Base-by-base conservation (phyloP, 768 basidiomycete species). In the Leccinum longicurvipes region DNA sequence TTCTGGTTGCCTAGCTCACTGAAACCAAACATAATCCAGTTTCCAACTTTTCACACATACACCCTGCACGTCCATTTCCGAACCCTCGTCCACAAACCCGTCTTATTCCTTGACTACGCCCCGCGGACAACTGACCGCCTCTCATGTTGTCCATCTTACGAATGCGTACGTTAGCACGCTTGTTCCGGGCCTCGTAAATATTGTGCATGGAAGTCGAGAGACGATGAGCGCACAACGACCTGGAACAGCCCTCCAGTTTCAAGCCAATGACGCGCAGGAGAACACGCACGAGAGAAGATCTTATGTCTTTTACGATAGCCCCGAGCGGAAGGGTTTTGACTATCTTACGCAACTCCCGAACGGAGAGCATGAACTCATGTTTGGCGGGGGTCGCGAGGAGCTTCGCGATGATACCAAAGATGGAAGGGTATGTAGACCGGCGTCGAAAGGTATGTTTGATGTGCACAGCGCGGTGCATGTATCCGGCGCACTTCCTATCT, bases 141-240 rank as follows among this genome's bases (percentile, higher is more conserved):
- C 64, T 11, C 77, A 76, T 28, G 76, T 84, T 19, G 73, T 84
- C 0, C 81, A 80, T 58, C 79, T 80, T 5, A 84, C 82, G 10
- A 84, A 84, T 61, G 83, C 76, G 11, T 82, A 82, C 61, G 73
- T 76, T 12, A 72, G 79, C 1, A 64, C 71, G 19, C 68, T 84
- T 23, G 60, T 84, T 8, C 79, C 82, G 0, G 67, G 73, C 17
- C 70, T 83, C 27, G 60, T 63, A 8, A 56, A 63, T 7, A 62
- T 60, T 19, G 68, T 76, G 25, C 57, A 63, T 29, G 62, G 63
- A 25, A 59, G 77, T 23, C 75, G 85, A 51, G 82, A 78, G 41
- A 73, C 75, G 58, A 85, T 89, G 85, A 82, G 81, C 31, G 83
- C 86, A 0, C 88, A 89, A 66, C 72, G 77, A 32, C 82, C 83